Percentiles rank a stretch among this genome's conserved stretches.
Conservation (phyloP, 768 basidiomycete species). For the Lenzites betulinus region DNA sequence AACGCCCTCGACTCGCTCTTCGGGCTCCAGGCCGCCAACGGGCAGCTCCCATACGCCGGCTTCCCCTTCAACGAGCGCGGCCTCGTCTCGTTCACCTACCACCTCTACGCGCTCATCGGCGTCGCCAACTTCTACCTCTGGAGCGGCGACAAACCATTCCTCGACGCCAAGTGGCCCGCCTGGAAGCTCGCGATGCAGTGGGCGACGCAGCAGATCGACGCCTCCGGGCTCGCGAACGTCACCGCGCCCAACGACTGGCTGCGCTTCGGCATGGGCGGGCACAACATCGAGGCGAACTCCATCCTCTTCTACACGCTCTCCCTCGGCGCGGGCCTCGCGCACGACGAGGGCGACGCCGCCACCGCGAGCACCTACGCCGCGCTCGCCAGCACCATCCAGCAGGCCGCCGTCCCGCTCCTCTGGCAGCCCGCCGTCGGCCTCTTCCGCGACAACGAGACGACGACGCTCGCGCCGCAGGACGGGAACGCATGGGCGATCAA, state of each 20-base stretch:
- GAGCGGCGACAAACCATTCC: constrained; percentile 18
- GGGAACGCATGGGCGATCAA: constrained; percentile 23
- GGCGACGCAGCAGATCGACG: constrained; percentile 18
- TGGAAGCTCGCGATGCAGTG: constrained; percentile 19
- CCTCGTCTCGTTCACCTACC: constrained; percentile 19
- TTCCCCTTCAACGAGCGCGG: constrained; percentile 16
- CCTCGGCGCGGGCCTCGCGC: constrained; percentile 13
- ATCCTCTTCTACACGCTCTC: constrained; percentile 21
- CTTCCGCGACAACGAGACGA: constrained; percentile 23
- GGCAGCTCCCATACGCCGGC: constrained; percentile 16
- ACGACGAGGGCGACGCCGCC: constrained; percentile 1
- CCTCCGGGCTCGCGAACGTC: constrained; percentile 17
- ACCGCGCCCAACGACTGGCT: constrained; percentile 20
- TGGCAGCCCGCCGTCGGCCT: constrained; percentile 20
- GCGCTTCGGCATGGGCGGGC: constrained; percentile 22
- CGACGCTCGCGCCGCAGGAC: constrained; percentile 23
- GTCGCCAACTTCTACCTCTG: constrained; percentile 22
- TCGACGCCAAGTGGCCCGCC: constrained; percentile 13
- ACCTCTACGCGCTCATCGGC: constrained; percentile 21
- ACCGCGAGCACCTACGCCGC: neutral
- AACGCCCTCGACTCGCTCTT: constrained; percentile 20
- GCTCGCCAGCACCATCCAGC: constrained; percentile 12
- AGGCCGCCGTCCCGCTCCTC: constrained; percentile 15
- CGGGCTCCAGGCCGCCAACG: constrained; percentile 6
- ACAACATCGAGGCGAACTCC: constrained; percentile 23